Base-by-base conservation (phyloP, 441 rosid species). In the Erodium trifolium region DNA sequence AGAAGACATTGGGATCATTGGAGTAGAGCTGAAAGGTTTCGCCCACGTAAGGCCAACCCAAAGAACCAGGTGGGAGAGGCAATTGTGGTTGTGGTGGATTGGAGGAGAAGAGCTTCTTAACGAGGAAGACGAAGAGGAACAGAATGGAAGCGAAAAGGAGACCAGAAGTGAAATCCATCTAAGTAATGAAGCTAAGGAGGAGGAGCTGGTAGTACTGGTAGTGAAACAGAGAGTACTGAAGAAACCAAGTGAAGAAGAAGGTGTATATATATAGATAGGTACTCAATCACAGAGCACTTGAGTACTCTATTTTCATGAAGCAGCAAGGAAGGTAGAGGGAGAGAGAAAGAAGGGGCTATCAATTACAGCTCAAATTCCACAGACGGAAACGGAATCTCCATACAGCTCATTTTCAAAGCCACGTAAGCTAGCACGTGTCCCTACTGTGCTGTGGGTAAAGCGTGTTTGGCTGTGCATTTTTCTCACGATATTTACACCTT, bases 21-120 rank as follows among this genome's bases (percentile, higher is more conserved):
- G 98, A 93, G 76, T 93, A 93, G 75, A 93, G 96, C 43, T 93
- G 93, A 68, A 93, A 88, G 39, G 98, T 93, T 69, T 93, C 96
- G 1, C 98, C 98, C 29, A 93, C 70, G 74, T 89, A 91, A 69
- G 99, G 99, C 86, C 86, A 93, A 8, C 99, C 99, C 77, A 89
- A 14, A 68, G 97, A 77, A 67, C 98, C 98, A 4, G 97, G 98
- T 2, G 98, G 98, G 51, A 91, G 95, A 47, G 97, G 91, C 8
- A 87, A 80, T 10, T 41, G 74, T 45, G 70, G 73, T 59, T 63
- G 68, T 31, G 41, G 8, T 69, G 29, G 81, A 65, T 29, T 68
- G 13, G n/a, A 74, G 29, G 70, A 67, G 72, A 9, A 39, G 45
- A 39, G 45, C 3, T 53, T 53, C 6, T 79, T 84, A 66, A 73